Evolutionary conservation across 1,284 basidiomycete genomes (phyloP).

Genomic region (Ustilago tritici): DNA sequence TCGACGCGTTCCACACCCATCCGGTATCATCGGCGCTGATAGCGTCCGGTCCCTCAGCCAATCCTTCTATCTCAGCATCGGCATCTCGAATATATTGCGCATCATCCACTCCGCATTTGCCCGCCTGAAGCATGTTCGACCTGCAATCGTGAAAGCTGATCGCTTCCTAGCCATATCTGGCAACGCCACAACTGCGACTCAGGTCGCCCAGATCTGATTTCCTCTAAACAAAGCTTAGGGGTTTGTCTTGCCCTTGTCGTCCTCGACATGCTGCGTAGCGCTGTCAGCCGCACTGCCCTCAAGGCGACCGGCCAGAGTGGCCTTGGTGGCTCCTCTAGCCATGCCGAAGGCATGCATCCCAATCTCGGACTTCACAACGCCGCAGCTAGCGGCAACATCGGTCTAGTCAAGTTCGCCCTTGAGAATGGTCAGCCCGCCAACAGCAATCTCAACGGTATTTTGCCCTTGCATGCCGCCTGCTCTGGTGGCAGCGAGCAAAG

Average conservation of each 20-base stretch:
- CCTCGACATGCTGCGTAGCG: conserved; percentile 35
- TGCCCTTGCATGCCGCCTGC: conserved; percentile 65
- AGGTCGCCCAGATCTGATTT: not conserved
- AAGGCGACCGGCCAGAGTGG: conserved; percentile 45
- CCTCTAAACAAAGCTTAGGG: not conserved
- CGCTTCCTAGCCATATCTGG: conserved; percentile 4
- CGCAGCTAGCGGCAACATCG: conserved; percentile 62
- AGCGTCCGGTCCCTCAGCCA: no score
- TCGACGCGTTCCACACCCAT: not conserved
- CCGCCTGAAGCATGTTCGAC: conserved; percentile 13
- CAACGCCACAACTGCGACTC: not conserved
- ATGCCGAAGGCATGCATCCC: conserved; percentile 40
- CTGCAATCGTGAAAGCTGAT: conserved; percentile 5
- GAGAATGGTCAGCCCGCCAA: conserved; percentile 65
- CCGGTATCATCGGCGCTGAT: no score
- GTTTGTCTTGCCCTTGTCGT: not conserved
- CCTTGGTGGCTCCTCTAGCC: conserved; percentile 29
- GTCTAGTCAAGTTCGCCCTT: conserved; percentile 64
- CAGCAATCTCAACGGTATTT: conserved; percentile 61
- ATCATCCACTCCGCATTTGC: not conserved
- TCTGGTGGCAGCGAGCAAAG: conserved; percentile 59
- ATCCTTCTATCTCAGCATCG: no score
- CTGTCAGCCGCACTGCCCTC: conserved; percentile 47
- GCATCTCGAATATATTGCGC: no score
- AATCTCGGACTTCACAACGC: conserved; percentile 65